Evolutionary conservation across 768 basidiomycete genomes (phyloP).

Genomic region (Suillus variegatus): DNA sequence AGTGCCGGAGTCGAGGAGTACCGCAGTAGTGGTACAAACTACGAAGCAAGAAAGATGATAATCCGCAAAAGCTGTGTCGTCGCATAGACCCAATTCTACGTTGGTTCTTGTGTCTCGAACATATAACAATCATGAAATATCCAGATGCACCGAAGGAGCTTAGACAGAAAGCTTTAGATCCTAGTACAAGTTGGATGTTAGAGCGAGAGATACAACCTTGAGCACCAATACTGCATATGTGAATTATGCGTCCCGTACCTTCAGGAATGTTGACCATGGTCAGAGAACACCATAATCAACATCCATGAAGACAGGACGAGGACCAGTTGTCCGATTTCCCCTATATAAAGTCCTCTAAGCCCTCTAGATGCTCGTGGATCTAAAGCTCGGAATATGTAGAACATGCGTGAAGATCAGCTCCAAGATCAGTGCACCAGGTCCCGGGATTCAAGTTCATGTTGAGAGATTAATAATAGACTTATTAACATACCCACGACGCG

Average conservation of each 20-base stretch:
- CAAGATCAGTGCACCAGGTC: too few species aligned
- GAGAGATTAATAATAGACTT: too few species aligned
- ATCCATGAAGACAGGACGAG: not conserved
- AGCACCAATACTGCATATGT: not conserved
- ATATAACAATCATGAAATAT: conserved; percentile 28
- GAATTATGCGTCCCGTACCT: not conserved
- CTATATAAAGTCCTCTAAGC: not conserved
- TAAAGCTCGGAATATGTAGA: not conserved
- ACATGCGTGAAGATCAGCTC: too few species aligned
- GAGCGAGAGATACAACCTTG: not conserved
- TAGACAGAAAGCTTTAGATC: not conserved
- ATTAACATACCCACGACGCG: not conserved
- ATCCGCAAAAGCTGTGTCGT: too few species aligned
- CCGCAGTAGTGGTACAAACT: too few species aligned
- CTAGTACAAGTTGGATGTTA: too few species aligned
- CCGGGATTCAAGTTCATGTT: too few species aligned
- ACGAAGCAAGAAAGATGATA: too few species aligned
- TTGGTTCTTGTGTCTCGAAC: too few species aligned
- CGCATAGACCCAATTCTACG: too few species aligned
- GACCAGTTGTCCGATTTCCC: not conserved
- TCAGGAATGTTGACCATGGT: not conserved
- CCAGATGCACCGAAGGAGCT: too few species aligned
- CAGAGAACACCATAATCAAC: not conserved
- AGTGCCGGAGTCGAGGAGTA: too few species aligned
- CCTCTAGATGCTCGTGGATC: not conserved